A percentile compares a stretch with the other conserved stretches of the same genome.
Evolutionary conservation across 2,329 filamentous ascomycete species (phyloP).

Genomic region (Coniella vitis): DNA sequence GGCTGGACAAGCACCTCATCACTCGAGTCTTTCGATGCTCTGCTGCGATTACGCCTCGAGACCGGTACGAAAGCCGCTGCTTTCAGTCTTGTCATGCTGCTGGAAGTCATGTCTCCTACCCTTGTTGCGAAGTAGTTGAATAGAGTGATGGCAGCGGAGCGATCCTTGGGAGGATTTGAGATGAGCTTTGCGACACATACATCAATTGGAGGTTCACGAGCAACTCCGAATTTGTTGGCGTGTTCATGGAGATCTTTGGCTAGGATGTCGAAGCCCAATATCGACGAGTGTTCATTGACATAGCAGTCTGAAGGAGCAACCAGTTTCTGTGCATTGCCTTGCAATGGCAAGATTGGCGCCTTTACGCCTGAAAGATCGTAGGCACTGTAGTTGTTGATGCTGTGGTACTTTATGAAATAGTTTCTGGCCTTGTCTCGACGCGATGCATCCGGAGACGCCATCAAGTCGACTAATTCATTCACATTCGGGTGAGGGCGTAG

Average conservation of each 20-base stretch:
- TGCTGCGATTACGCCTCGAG: conserved; percentile 15
- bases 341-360: conserved; percentile 64
- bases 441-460: conserved; percentile 53
- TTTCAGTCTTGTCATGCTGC: conserved; percentile 52
- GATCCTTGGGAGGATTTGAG: conserved; percentile 61
- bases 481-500: conserved; percentile 65
- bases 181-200: conserved; percentile 71
- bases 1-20: conserved; percentile 56
- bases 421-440: conserved; percentile 65
- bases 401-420: conserved; percentile 78
- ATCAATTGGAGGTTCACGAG: conserved; percentile 69
- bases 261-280: conserved; percentile 77
- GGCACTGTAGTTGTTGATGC: conserved; percentile 65
- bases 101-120: conserved; percentile 62
- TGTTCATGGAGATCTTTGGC: conserved; percentile 70
- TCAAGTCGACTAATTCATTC: conserved; percentile 69
- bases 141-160: conserved; percentile 58
- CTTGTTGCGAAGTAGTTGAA: conserved; percentile 82
- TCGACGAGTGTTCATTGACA: conserved; percentile 66
- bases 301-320: conserved; percentile 74
- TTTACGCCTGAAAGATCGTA: conserved; percentile 52
- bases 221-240: conserved; percentile 78
- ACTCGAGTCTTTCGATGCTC: conserved; percentile 32
- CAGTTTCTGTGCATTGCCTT: conserved; percentile 57
- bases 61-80: conserved; percentile 69